Conservation (phyloP, 1,139 yeast species). For the Diutina sp. region DNA sequence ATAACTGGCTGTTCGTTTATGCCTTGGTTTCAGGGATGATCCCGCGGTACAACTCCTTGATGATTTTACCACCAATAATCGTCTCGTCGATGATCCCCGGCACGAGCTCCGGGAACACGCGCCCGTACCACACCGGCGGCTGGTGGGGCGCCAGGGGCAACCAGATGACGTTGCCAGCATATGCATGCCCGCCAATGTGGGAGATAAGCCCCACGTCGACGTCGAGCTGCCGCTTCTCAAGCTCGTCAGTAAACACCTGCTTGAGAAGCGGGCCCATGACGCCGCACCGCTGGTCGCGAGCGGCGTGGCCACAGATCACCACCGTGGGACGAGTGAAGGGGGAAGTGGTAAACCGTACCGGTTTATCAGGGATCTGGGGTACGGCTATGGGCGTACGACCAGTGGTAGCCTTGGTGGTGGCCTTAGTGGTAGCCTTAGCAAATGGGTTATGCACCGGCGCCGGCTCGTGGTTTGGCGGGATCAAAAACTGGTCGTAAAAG, state of each 20-base stretch:
- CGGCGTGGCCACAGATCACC: slow-evolving; percentile 54
- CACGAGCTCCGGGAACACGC: slow-evolving; percentile 50
- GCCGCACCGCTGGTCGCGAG: slow-evolving; percentile 60
- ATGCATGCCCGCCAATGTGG: slow-evolving; percentile 70
- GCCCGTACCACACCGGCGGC: slow-evolving; percentile 56
- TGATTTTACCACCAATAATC: slow-evolving; percentile 30
- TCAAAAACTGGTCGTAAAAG: slow-evolving; percentile 31
- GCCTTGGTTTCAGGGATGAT: too few species aligned
- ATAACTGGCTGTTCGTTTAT: too few species aligned
- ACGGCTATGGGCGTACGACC: not conserved
- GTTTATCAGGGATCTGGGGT: not conserved
- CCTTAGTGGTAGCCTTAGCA: slow-evolving; percentile 1
- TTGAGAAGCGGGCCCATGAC: slow-evolving; percentile 42
- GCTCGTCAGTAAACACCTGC: slow-evolving; percentile 34
- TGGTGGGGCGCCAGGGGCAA: slow-evolving; percentile 28
- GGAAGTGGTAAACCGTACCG: slow-evolving; percentile 10
- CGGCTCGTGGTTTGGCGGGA: slow-evolving; percentile 12
- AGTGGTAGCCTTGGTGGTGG: not conserved
- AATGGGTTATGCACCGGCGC: slow-evolving; percentile 23
- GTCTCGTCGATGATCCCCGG: slow-evolving; percentile 55
- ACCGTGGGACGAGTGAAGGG: slow-evolving; percentile 16
- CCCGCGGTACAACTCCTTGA: slow-evolving; percentile 45
- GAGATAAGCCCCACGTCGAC: slow-evolving; percentile 44
- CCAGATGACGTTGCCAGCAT: slow-evolving; percentile 62
- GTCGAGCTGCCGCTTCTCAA: slow-evolving; percentile 15